A percentile compares a stretch with the other conserved stretches of the same genome.
phyloP scores from a whole-genome alignment of 2,329 filamentous ascomycete genomes.

The Fusarium scirpi region DNA sequence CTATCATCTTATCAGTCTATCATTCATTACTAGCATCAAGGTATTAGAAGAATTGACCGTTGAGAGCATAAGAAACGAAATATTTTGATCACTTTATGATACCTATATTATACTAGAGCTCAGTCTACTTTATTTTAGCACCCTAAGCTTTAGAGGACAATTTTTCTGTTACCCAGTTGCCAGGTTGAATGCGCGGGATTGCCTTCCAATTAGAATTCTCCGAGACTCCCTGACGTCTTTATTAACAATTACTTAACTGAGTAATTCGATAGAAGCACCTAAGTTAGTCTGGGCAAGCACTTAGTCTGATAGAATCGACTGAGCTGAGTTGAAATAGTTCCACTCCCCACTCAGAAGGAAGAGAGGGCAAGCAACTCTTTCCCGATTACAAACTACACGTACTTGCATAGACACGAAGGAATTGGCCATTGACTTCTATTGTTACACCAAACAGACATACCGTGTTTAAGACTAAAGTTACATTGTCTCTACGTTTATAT shows the following conservation, averaged over 20 bases:
- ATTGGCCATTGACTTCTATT: slow-evolving; percentile 6
- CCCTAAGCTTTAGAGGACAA: background rate
- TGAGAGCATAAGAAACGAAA: background rate
- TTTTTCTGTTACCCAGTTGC: background rate
- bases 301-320: background rate
- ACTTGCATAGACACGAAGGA: slow-evolving; percentile 12
- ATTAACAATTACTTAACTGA: background rate
- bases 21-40: background rate
- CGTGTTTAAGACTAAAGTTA: background rate
- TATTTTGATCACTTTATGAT: background rate
- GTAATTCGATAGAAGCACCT: slow-evolving; percentile 21
- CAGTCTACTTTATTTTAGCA: background rate
- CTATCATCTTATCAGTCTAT: slow-evolving; percentile 16
- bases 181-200: slow-evolving; percentile 8
- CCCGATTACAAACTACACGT: background rate
- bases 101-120: background rate
- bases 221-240: background rate
- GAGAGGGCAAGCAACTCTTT: slow-evolving; percentile 23
- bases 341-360: slow-evolving; percentile 35
- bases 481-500: background rate
- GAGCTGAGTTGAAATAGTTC: slow-evolving; percentile 34
- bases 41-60: background rate
- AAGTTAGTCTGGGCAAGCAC: slow-evolving; percentile 16
- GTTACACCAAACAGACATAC: background rate
- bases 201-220: slow-evolving; percentile 12